These are phyloP conservation scores for Hysterium pulicare DNA, from an alignment of 2,329 filamentous ascomycete species.

Conservation along the genomic window DNA sequence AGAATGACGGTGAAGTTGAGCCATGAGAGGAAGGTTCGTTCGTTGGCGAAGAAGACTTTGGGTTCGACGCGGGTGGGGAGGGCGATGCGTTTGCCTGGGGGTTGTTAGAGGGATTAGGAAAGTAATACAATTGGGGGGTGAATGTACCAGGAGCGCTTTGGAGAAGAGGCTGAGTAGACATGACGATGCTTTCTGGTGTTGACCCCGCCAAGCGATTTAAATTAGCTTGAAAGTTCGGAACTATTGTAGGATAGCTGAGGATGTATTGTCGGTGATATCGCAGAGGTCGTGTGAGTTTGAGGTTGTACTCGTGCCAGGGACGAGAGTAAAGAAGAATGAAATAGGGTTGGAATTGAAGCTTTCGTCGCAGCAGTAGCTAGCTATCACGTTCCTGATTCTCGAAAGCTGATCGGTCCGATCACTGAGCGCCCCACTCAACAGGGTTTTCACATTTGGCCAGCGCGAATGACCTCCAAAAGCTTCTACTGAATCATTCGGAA, in stretches of 20 bases:
- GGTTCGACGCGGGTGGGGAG: constrained; percentile 97
- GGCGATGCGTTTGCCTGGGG: constrained; percentile 90
- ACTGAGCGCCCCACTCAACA: no score
- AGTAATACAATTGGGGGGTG: constrained; percentile 4
- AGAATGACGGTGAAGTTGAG: constrained; percentile 99
- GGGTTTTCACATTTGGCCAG: no score
- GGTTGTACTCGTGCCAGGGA: not conserved
- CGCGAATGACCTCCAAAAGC: no score
- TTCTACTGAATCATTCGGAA: no score
- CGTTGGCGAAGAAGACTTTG: constrained; percentile 99
- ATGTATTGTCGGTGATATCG: not conserved
- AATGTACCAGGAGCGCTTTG: constrained; percentile 82
- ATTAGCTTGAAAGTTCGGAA: not conserved
- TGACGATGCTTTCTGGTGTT: constrained; percentile 43
- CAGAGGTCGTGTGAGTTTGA: not conserved
- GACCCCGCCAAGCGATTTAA: constrained; percentile 5
- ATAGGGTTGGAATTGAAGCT: not conserved
- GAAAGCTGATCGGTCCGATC: no score
- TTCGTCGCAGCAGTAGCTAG: no score
- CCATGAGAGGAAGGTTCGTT: constrained; percentile 98
- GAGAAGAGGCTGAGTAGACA: constrained; percentile 96
- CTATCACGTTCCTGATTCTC: no score
- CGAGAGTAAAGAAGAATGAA: not conserved
- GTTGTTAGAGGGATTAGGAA: constrained; percentile 6
- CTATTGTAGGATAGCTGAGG: not conserved